Conservation (phyloP, 768 basidiomycete genomes). For the Tulasnella sp. region DNA sequence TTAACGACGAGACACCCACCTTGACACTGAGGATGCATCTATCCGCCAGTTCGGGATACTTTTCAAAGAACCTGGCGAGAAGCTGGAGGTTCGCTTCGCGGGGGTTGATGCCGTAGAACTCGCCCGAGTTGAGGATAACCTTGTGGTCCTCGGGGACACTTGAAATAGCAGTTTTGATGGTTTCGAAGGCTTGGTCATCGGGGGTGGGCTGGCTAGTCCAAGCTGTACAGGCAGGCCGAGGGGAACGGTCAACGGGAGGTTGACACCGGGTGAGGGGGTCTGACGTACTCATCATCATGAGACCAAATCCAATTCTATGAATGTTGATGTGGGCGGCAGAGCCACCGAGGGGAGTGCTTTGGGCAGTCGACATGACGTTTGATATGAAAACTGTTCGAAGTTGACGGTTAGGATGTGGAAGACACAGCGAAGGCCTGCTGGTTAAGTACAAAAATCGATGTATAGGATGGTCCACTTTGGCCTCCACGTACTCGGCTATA, state of each 20-base stretch:
- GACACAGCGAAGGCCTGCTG: too few relatives aligned
- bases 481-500: too few relatives aligned
- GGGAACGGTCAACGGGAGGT: background rate
- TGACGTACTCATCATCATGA: background rate
- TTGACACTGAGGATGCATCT: slow-evolving; percentile 40
- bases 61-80: slow-evolving; percentile 38
- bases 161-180: slow-evolving; percentile 43
- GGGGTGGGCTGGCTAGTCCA: slow-evolving; percentile 36
- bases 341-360: background rate
- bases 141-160: slow-evolving; percentile 34
- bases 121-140: slow-evolving; percentile 41
- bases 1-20: slow-evolving; percentile 24
- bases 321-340: background rate
- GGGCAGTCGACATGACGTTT: too few relatives aligned
- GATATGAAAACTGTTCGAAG: too few relatives aligned
- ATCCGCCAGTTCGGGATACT: slow-evolving; percentile 35
- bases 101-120: slow-evolving; percentile 42
- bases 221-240: background rate
- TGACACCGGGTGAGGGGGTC: background rate
- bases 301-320: background rate
- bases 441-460: too few relatives aligned
- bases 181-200: slow-evolving; percentile 48
- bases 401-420: too few relatives aligned
- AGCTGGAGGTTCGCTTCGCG: slow-evolving; percentile 37
- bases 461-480: too few relatives aligned